Evolutionary conservation across 179 eudicot genomes (phyloP).

Genomic region (Nepenthes alata): DNA sequence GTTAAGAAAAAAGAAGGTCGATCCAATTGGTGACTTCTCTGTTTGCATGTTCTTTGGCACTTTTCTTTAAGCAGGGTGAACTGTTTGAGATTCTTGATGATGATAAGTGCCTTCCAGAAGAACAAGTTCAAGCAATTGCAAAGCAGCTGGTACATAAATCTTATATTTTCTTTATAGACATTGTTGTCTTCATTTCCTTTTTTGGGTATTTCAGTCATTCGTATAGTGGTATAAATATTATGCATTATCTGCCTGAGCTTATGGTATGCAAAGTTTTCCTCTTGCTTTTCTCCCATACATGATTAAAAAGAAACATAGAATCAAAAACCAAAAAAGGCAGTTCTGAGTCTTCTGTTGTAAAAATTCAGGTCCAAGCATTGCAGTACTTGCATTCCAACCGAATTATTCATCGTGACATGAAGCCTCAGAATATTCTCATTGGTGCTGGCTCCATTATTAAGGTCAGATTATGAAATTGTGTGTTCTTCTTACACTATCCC

Average conservation of each 20-base stretch:
- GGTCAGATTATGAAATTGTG: constrained; percentile 28
- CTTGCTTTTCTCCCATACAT: not conserved
- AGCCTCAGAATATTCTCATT: constrained; percentile 96
- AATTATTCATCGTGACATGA: constrained; percentile 97
- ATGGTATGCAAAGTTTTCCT: not conserved
- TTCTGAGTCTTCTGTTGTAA: not conserved
- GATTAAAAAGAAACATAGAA: not conserved
- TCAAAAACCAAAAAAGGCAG: not conserved
- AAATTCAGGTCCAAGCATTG: constrained; percentile 74
- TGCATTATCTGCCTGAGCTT: not conserved
- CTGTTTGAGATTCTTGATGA: constrained; percentile 95
- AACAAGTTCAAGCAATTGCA: constrained; percentile 94
- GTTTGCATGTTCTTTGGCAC: not conserved
- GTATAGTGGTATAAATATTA: not conserved
- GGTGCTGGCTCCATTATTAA: constrained; percentile 87
- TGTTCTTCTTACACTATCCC: not conserved
- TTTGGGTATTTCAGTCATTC: not conserved
- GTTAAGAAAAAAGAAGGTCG: too few relatives aligned
- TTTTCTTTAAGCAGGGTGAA: constrained; percentile 60
- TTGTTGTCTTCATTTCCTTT: not conserved
- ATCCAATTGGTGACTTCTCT: not conserved
- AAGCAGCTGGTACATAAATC: constrained; percentile 66
- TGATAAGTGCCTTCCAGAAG: constrained; percentile 93
- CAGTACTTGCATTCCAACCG: constrained; percentile 95
- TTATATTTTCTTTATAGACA: not conserved